phyloP scores from a whole-genome alignment of 1,284 basidiomycete genomes.

The Tylopilus sp. region DNA sequence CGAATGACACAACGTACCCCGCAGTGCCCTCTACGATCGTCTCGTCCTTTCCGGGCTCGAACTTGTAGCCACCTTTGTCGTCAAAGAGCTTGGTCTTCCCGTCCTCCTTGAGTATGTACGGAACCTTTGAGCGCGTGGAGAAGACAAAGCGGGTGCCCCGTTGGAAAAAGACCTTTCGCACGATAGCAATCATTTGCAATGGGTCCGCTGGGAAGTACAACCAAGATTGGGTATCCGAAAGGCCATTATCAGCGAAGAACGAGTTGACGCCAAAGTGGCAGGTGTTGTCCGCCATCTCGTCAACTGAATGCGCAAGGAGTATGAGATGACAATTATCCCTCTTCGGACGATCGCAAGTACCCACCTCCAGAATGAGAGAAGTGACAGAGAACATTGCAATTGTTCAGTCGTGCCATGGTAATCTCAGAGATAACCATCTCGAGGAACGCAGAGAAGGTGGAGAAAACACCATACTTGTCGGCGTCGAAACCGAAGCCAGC shows the following conservation, averaged over 20 bases:
- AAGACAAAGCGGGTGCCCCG: slow-evolving; percentile 79
- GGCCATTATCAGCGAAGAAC: slow-evolving; percentile 83
- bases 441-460: slow-evolving; percentile 84
- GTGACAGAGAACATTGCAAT: slow-evolving; percentile 81
- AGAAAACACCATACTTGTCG: slow-evolving; percentile 77
- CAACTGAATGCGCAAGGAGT: slow-evolving; percentile 39
- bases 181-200: slow-evolving; percentile 73
- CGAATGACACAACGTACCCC: slow-evolving; percentile 76
- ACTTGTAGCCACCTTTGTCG: slow-evolving; percentile 56
- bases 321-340: neutral
- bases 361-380: slow-evolving; percentile 83
- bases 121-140: slow-evolving; percentile 83
- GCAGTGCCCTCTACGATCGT: slow-evolving; percentile 63
- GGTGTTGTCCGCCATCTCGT: slow-evolving; percentile 84
- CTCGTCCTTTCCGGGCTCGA: slow-evolving; percentile 80
- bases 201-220: slow-evolving; percentile 85
- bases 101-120: slow-evolving; percentile 78
- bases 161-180: slow-evolving; percentile 77
- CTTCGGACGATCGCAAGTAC: slow-evolving; percentile 18
- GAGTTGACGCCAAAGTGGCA: slow-evolving; percentile 82
- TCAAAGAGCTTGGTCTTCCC: slow-evolving; percentile 65
- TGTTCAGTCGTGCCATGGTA: slow-evolving; percentile 86
- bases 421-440: slow-evolving; percentile 86
- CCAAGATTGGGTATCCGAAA: slow-evolving; percentile 71
- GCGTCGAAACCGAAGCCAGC: slow-evolving; percentile 79